phyloP scores from a whole-genome alignment of 495 filamentous ascomycete species.

The Neurospora sp. region DNA sequence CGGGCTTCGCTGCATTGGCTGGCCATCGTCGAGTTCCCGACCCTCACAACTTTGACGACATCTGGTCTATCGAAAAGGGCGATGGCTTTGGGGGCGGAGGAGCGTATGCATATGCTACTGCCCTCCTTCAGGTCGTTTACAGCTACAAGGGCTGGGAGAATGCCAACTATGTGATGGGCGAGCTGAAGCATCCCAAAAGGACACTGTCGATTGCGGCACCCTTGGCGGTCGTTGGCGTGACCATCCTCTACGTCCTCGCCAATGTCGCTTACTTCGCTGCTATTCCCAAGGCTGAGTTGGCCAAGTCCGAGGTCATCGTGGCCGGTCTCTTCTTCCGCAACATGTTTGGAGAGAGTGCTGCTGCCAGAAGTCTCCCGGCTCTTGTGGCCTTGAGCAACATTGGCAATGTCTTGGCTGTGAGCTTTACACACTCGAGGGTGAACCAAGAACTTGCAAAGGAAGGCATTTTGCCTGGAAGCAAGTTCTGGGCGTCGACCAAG shows the following conservation, averaged over 20 bases:
- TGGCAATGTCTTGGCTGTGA: slow-evolving; percentile 45
- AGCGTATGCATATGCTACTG: slow-evolving; percentile 33
- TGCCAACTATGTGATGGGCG: slow-evolving; percentile 45
- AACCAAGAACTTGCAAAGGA: slow-evolving; percentile 62
- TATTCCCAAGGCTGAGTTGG: slow-evolving; percentile 37
- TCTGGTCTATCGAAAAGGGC: slow-evolving; percentile 29
- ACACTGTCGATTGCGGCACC: slow-evolving; percentile 54
- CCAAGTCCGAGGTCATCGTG: slow-evolving; percentile 38
- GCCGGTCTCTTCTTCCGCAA: slow-evolving; percentile 40
- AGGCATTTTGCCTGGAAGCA: slow-evolving; percentile 53
- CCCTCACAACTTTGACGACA: slow-evolving; percentile 21
- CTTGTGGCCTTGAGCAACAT: slow-evolving; percentile 54
- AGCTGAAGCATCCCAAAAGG: slow-evolving; percentile 49
- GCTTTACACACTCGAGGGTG: slow-evolving; percentile 47
- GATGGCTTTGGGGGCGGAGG: slow-evolving; percentile 33
- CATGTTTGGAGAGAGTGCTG: slow-evolving; percentile 31
- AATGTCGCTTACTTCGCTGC: slow-evolving; percentile 54
- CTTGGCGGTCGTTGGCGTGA: slow-evolving; percentile 45
- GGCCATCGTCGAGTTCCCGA: slow-evolving; percentile 17
- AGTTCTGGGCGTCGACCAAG: slow-evolving; percentile 33
- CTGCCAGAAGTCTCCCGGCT: slow-evolving; percentile 40
- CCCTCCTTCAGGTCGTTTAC: slow-evolving; percentile 39
- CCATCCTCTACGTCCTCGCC: slow-evolving; percentile 50
- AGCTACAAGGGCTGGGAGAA: slow-evolving; percentile 41
- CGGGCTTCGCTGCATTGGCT: slow-evolving; percentile 42